Conservation (phyloP, 2,329 filamentous ascomycete species). For the Colletotrichum sp. region DNA sequence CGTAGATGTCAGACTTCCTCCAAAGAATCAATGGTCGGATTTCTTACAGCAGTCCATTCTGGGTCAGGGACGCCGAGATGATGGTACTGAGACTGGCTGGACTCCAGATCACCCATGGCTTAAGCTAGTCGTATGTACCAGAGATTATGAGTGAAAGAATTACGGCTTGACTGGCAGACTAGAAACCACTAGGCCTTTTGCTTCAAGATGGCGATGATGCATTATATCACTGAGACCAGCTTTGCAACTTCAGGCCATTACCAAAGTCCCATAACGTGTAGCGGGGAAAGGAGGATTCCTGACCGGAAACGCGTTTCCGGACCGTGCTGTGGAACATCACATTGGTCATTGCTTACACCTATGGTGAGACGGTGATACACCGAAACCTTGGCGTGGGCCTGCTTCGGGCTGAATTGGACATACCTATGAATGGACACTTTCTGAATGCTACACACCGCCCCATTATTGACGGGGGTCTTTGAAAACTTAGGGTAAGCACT, state of each 20-base stretch:
- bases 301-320: not conserved
- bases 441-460: not conserved
- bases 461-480: not conserved
- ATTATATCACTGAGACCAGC: not conserved
- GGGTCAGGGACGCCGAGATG: not conserved
- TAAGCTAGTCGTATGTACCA: not conserved
- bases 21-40: not conserved
- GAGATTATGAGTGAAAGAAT: not conserved
- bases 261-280: not conserved
- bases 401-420: not conserved
- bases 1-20: not conserved
- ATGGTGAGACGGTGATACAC: not conserved
- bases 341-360: not conserved
- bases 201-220: not conserved
- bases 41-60: not conserved
- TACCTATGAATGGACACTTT: not conserved
- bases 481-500: not conserved
- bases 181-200: accelerated
- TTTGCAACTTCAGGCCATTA: not conserved
- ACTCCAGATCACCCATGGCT: not conserved
- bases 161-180: not conserved
- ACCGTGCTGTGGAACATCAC: not conserved
- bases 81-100: not conserved
- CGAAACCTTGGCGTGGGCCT: not conserved
- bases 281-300: not conserved